Evolutionary conservation across 2,329 filamentous ascomycete species (phyloP), one percentile per base, ranked within the genome.

Genomic region (Lachnellula hyalina): DNA sequence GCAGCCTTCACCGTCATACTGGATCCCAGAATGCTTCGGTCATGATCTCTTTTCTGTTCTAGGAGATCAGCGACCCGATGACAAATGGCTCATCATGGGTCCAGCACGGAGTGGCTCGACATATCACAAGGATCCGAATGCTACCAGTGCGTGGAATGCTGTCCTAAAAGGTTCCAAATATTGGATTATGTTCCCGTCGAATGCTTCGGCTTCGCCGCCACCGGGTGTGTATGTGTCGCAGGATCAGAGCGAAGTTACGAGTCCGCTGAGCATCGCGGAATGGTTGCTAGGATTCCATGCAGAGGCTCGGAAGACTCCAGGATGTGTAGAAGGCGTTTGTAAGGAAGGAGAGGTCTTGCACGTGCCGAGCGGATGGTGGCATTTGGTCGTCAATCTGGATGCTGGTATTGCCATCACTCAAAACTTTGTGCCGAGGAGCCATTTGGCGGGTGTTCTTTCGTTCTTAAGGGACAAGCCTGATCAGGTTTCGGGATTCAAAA

Each of bases 281-380:
- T 97, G 94, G 87, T 80, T 97, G 7, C 78, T 97, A 14, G 85
- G 86, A 28, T 97, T 96, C 71, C 94, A 97, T 68, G 81, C 81
- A 2, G 87, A 92, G 66, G 94, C 93, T 9, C 82, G 93, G 50
- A 77, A 75, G 51, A 84, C 86, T 2, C 82, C 86, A 0, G 90
- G 87, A 11, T 96, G 92, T 65, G 72, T 87, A 32, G 93, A 97
- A 72, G 93, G 90, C 0, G 84, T 97, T 28, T 97, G 93, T 68
- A 73, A 75, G 14, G 82, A 85, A 42, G 93, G 93, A 2, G 94
- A 97, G 71, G 86, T 97, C 15, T 73, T 97, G 49, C 90, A 96
- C 68, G 93, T 97, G 5, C 93, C 94, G 0, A 91, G 87, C 50
- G 92, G 93, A 5, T 97, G 93, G 93, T 97, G 94, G 85, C 93